Conservation (phyloP, 331 rosid species). For the Malus hybrid region DNA sequence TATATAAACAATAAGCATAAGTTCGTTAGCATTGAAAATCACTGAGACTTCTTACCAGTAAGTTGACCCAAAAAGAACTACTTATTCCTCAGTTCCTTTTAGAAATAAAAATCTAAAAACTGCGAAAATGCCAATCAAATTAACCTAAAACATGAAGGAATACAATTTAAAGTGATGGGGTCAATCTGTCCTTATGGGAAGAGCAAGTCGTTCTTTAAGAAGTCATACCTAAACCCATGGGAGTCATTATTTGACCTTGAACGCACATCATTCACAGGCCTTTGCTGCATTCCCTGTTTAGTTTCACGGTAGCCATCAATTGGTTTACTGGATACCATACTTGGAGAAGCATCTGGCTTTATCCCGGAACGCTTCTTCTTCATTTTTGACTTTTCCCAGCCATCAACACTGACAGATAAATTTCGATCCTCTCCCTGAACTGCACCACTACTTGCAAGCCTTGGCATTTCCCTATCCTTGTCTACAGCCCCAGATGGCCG, state of each 20-base stretch:
- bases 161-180: background rate
- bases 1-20: background rate
- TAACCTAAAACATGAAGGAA: background rate
- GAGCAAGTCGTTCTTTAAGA: conserved; percentile 6
- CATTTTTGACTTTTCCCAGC: conserved; percentile 96
- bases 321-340: conserved; percentile 44
- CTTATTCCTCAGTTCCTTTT: background rate
- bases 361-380: conserved; percentile 87
- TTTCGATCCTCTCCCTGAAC: conserved; percentile 72
- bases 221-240: conserved; percentile 76
- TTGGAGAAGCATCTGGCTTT: conserved; percentile 76
- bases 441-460: conserved; percentile 53
- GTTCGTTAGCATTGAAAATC: background rate
- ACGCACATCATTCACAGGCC: conserved; percentile 61
- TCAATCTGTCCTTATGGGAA: background rate
- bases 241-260: conserved; percentile 65
- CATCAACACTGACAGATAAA: conserved; percentile 68
- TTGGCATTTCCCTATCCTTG: conserved; percentile 69
- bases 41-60: background rate
- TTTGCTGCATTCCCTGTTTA: conserved; percentile 79
- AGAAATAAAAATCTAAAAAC: background rate
- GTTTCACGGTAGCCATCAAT: conserved; percentile 60
- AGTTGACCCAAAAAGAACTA: background rate
- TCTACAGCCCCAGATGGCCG: conserved; percentile 67
- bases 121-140: background rate